Evolutionary conservation across 202 grass and related monocot genomes (phyloP).

Genomic region (Setaria viridis): DNA sequence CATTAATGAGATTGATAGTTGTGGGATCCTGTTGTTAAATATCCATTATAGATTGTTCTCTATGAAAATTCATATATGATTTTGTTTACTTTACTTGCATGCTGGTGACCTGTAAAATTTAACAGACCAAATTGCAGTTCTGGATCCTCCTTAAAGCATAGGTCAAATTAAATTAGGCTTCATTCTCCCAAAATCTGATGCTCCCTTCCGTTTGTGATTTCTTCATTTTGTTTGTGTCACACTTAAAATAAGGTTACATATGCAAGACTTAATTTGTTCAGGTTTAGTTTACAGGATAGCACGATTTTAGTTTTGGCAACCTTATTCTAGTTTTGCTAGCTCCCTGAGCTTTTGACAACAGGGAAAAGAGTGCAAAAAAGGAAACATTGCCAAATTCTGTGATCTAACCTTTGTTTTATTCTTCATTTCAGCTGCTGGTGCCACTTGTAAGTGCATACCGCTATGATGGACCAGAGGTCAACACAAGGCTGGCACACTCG

Average conservation of each 20-base stretch:
- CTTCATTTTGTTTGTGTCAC: background rate
- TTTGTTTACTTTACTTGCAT: background rate
- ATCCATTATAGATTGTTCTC: background rate
- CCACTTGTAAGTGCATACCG: conserved; percentile 82
- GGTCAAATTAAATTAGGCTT: background rate
- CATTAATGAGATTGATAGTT: background rate
- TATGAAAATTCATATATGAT: background rate
- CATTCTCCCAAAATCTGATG: background rate
- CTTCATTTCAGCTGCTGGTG: conserved; percentile 75
- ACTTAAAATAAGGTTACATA: background rate
- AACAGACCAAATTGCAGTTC: background rate
- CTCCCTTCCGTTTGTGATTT: background rate
- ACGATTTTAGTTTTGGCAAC: background rate
- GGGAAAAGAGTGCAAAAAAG: background rate
- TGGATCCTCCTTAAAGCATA: background rate
- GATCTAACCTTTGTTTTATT: conserved; percentile 23
- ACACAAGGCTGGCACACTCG: conserved; percentile 73
- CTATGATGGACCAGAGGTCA: conserved; percentile 84
- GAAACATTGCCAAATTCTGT: background rate
- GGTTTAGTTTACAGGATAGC: background rate
- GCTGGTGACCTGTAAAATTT: background rate
- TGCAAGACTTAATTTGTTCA: background rate
- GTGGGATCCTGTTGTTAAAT: background rate
- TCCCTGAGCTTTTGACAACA: background rate
- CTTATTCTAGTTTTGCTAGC: background rate